Percentiles rank a stretch among this genome's conserved stretches.
phyloP scores from a whole-genome alignment of 1,284 basidiomycete genomes.

The Apiotrichum sp. region DNA sequence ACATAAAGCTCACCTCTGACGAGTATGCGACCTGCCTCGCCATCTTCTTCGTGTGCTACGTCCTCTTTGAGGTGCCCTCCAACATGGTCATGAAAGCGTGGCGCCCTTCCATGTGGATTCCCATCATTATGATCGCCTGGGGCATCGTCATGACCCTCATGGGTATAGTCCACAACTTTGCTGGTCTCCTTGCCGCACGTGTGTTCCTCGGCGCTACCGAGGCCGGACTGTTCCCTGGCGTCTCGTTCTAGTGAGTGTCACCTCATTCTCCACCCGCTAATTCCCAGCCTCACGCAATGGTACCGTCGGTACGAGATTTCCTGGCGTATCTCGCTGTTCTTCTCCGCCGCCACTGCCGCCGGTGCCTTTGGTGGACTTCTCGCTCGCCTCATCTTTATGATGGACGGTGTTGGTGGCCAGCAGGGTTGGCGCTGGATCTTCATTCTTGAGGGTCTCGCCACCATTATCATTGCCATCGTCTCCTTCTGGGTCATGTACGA shows the following conservation, averaged over 20 bases:
- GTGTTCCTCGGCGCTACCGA: slow-evolving; percentile 33
- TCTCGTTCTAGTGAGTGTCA: slow-evolving; percentile 23
- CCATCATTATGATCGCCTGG: slow-evolving; percentile 41
- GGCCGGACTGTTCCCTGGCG: slow-evolving; percentile 42
- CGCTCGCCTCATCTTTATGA: slow-evolving; percentile 42
- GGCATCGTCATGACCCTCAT: slow-evolving; percentile 47
- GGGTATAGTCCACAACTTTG: slow-evolving; percentile 44
- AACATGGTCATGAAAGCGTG: slow-evolving; percentile 54
- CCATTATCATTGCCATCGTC: slow-evolving; percentile 58
- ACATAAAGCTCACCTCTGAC: slow-evolving; percentile 22
- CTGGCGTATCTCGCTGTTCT: slow-evolving; percentile 40
- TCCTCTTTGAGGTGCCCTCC: slow-evolving; percentile 52
- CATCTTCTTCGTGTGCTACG: slow-evolving; percentile 43
- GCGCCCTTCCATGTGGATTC: slow-evolving; percentile 30
- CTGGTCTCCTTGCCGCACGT: slow-evolving; percentile 36
- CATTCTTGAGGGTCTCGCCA: slow-evolving; percentile 67
- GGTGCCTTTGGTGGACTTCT: slow-evolving; percentile 48
- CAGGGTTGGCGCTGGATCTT: slow-evolving; percentile 59
- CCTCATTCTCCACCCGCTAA: too few relatives aligned
- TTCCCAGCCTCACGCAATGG: slow-evolving; percentile 28
- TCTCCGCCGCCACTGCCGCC: slow-evolving; percentile 42
- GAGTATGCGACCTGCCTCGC: slow-evolving; percentile 32
- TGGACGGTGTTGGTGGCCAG: slow-evolving; percentile 41
- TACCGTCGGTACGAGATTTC: slow-evolving; percentile 39
- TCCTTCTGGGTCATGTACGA: slow-evolving; percentile 74